A percentile compares a stretch with the other conserved stretches of the same genome.
These are phyloP conservation scores for Anisodus acutangulus DNA, from an alignment of 257 asterid species.

Conservation along the genomic window DNA sequence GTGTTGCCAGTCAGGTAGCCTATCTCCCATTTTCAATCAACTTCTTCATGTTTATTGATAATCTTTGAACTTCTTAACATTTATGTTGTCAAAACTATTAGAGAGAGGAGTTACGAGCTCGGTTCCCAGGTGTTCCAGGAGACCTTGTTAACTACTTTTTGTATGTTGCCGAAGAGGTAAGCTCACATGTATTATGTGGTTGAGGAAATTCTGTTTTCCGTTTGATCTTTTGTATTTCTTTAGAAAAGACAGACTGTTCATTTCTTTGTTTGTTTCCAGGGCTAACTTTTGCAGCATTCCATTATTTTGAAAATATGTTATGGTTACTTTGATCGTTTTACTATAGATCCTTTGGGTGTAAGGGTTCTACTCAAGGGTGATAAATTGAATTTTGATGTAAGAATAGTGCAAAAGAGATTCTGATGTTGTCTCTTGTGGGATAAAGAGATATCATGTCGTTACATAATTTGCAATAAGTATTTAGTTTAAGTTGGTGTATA, in stretches of 20 bases:
- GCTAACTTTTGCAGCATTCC: not conserved
- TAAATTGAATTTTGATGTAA: not conserved
- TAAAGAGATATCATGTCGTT: not conserved
- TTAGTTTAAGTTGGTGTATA: not conserved
- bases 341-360: not conserved
- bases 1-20: slow-evolving; percentile 98
- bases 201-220: not conserved
- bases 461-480: not conserved
- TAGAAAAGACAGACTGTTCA: slow-evolving; percentile 5
- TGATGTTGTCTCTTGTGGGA: not conserved
- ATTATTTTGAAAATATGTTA: not conserved
- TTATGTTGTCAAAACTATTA: slow-evolving; percentile 39
- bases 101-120: slow-evolving; percentile 99
- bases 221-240: not conserved
- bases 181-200: not conserved
- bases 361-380: not conserved
- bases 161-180: slow-evolving; percentile 97
- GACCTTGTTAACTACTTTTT: slow-evolving; percentile 94
- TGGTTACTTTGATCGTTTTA: slow-evolving; percentile 15
- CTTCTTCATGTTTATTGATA: not conserved
- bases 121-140: slow-evolving; percentile 98
- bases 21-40: not conserved
- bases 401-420: not conserved
- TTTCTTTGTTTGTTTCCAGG: not conserved
- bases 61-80: not conserved